phyloP scores from a whole-genome alignment of 352 stramenopile species.

The Globisporangium alternatum region DNA sequence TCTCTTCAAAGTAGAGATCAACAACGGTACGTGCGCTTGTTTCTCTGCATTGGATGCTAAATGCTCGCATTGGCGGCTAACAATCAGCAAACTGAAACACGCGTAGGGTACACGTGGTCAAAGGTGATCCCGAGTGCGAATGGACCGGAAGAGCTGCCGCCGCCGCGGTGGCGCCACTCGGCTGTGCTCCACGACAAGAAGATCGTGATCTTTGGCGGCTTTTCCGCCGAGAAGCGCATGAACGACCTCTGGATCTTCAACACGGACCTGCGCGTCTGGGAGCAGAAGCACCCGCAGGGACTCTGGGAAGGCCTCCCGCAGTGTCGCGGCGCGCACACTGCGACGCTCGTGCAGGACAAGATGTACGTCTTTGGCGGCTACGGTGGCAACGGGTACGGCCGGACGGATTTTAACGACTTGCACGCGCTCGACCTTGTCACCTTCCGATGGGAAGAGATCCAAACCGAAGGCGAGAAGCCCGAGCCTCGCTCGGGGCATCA shows the following conservation, averaged over 20 bases:
- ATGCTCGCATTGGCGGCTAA: background rate
- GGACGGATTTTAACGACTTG: conserved; percentile 95
- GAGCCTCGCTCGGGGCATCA: conserved; percentile 93
- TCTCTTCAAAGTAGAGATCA: conserved; percentile 93
- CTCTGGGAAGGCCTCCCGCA: conserved; percentile 90
- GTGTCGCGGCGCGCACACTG: conserved; percentile 90
- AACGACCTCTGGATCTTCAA: conserved; percentile 98
- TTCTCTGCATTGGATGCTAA: background rate
- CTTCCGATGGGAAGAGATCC: conserved; percentile 90
- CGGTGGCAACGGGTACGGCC: conserved; percentile 92
- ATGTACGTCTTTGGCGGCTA: conserved; percentile 97
- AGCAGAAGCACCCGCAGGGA: conserved; percentile 83
- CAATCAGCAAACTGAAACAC: background rate
- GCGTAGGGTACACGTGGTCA: conserved; percentile 64
- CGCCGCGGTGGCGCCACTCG: conserved; percentile 82
- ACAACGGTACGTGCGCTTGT: conserved; percentile 34
- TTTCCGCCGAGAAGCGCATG: conserved; percentile 90
- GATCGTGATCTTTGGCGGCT: conserved; percentile 95
- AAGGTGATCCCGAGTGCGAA: conserved; percentile 41
- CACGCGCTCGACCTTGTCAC: conserved; percentile 89
- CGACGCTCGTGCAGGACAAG: conserved; percentile 84
- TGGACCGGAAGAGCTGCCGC: conserved; percentile 56
- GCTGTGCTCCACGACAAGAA: conserved; percentile 80
- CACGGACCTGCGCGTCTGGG: conserved; percentile 91
- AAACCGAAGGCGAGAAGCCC: conserved; percentile 86